These are phyloP conservation scores for Amauroascus verrucosus DNA, from an alignment of 2,329 filamentous ascomycete genomes.

Conservation along the genomic window DNA sequence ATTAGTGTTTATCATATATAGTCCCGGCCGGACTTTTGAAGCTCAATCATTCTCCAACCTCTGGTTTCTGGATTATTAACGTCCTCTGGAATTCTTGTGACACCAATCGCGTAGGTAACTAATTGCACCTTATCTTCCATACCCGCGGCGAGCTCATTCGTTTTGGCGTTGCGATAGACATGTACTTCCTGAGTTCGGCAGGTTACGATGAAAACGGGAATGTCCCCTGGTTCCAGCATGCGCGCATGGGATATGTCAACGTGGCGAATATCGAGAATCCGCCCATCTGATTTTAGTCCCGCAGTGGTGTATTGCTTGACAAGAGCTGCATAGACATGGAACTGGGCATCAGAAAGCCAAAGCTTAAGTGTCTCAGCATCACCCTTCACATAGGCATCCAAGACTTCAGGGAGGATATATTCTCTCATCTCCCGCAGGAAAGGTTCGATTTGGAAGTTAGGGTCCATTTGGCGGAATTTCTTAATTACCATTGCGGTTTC, in stretches of 20 bases:
- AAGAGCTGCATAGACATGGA: conserved; percentile 90
- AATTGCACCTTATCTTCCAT: conserved; percentile 99
- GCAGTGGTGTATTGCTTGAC: conserved; percentile 92
- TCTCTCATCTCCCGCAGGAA: conserved; percentile 93
- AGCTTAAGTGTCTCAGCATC: conserved; percentile 82
- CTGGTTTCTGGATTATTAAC: conserved; percentile 94
- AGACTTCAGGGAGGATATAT: conserved; percentile 92
- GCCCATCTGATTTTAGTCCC: conserved; percentile 86
- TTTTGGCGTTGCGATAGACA: conserved; percentile 88
- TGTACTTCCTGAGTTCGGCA: conserved; percentile 96
- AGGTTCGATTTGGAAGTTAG: conserved; percentile 84
- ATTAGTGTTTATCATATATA: conserved; percentile 50
- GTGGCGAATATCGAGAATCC: conserved; percentile 87
- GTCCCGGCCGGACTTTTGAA: conserved; percentile 96
- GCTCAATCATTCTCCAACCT: conserved; percentile 93
- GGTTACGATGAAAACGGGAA: conserved; percentile 90
- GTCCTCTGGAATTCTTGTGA: conserved; percentile 87
- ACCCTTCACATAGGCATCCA: conserved; percentile 96
- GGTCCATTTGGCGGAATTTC: conserved; percentile 93
- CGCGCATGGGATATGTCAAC: conserved; percentile 58
- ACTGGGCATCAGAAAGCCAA: conserved; percentile 94
- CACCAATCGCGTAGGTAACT: conserved; percentile 94
- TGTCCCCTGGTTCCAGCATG: conserved; percentile 41
- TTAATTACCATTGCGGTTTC: conserved; percentile 97
- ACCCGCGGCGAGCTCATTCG: conserved; percentile 76